Percentiles rank a stretch among this genome's conserved stretches.
These are phyloP conservation scores for Xylaria intraflava DNA, from an alignment of 495 filamentous ascomycete species.

Conservation along the genomic window DNA sequence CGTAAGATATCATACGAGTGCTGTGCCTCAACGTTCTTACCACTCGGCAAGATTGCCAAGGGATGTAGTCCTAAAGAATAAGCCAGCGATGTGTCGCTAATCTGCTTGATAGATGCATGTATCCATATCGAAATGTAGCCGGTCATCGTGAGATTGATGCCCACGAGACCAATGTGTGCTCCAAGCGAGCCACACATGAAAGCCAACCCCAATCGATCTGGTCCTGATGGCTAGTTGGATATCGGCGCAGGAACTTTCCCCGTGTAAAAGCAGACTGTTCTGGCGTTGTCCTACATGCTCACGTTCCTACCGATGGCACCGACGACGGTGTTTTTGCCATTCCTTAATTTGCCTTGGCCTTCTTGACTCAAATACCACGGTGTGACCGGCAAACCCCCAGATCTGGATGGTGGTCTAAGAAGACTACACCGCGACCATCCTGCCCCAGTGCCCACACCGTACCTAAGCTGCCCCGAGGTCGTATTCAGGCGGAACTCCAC, in stretches of 20 bases:
- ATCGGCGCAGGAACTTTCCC: slow-evolving; percentile 50
- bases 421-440: slow-evolving; percentile 62
- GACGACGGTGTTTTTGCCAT: slow-evolving; percentile 76
- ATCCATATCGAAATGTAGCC: not conserved
- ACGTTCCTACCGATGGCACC: slow-evolving; percentile 92
- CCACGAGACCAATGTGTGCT: not conserved
- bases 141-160: not conserved
- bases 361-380: slow-evolving; percentile 65
- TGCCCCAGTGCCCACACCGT: slow-evolving; percentile 63
- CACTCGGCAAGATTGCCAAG: not conserved
- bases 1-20: slow-evolving; percentile 4
- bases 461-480: slow-evolving; percentile 64
- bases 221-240: not conserved
- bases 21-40: not conserved
- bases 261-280: slow-evolving; percentile 89
- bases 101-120: not conserved
- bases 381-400: slow-evolving; percentile 92
- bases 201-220: not conserved
- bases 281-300: slow-evolving; percentile 97
- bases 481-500: slow-evolving; percentile 63
- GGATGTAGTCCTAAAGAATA: not conserved
- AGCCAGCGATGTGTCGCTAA: slow-evolving; percentile 1
- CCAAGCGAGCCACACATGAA: not conserved
- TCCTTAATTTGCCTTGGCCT: slow-evolving; percentile 43
- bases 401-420: slow-evolving; percentile 75